phyloP scores from a whole-genome alignment of 768 basidiomycete species.

The Tricholoma matsutake region DNA sequence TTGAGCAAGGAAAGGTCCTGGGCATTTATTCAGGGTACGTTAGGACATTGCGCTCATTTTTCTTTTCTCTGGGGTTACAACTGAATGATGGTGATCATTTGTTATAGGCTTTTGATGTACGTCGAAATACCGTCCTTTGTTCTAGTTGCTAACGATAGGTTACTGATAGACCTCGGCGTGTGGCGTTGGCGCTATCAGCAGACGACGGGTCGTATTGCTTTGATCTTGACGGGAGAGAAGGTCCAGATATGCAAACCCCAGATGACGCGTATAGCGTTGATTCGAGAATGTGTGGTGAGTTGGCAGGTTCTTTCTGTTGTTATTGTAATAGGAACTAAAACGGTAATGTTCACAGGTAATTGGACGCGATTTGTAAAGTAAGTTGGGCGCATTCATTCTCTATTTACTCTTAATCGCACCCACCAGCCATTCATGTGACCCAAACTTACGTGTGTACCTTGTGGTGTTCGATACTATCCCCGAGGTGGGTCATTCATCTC shows the following conservation, averaged over 20 bases:
- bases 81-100: neutral
- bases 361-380: conserved; percentile 79
- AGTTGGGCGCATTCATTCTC: conserved; percentile 16
- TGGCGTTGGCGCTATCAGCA: conserved; percentile 34
- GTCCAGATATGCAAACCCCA: conserved; percentile 28
- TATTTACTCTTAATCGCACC: neutral
- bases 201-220: conserved; percentile 50
- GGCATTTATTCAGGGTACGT: conserved; percentile 69
- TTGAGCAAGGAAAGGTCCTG: conserved; percentile 55
- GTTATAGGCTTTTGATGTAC: conserved; percentile 43
- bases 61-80: neutral
- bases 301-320: neutral
- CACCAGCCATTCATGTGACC: conserved; percentile 65
- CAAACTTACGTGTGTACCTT: conserved; percentile 54
- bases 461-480: conserved; percentile 63
- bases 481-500: conserved; percentile 33
- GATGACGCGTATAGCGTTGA: conserved; percentile 52
- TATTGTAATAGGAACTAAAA: neutral
- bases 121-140: conserved; percentile 11
- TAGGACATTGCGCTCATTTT: neutral
- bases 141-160: neutral
- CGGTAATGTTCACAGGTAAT: conserved; percentile 45
- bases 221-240: conserved; percentile 59
- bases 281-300: conserved; percentile 47
- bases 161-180: conserved; percentile 39